Conservation (phyloP, 2,329 filamentous ascomycete genomes). For the Cytospora chrysosperma region DNA sequence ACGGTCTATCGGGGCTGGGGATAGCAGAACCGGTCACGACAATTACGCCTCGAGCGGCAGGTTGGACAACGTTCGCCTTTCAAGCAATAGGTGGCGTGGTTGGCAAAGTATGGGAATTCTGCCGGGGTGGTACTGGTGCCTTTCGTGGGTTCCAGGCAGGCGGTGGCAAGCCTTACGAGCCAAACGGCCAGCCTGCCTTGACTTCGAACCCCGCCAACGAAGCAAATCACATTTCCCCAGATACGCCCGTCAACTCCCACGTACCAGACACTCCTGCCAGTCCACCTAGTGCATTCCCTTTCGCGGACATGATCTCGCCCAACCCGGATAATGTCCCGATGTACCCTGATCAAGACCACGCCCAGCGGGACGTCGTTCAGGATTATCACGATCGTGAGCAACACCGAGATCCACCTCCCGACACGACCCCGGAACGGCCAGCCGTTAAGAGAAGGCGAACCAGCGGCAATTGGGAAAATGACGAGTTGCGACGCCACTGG, state of each 20-base stretch:
- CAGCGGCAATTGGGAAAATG: conserved; percentile 40
- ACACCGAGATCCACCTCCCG: conserved; percentile 32
- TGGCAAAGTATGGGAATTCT: conserved; percentile 83
- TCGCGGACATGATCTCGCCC: not conserved
- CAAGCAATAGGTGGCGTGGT: conserved; percentile 65
- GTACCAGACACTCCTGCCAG: conserved; percentile 8
- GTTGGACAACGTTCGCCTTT: conserved; percentile 61
- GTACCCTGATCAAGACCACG: conserved; percentile 8
- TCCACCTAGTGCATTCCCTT: conserved; percentile 11
- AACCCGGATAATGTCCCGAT: conserved; percentile 9
- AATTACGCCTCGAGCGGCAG: conserved; percentile 32
- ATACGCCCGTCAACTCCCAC: not conserved
- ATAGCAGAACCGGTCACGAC: conserved; percentile 31
- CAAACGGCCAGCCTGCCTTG: conserved; percentile 37
- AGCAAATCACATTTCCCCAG: not conserved
- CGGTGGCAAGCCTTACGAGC: conserved; percentile 69
- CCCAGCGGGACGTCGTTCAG: conserved; percentile 3
- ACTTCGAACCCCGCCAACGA: not conserved
- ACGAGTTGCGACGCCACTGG: conserved; percentile 67
- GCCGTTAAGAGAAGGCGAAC: conserved; percentile 54
- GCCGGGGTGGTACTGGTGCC: conserved; percentile 64
- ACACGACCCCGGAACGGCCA: conserved; percentile 44
- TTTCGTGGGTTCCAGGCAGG: conserved; percentile 88
- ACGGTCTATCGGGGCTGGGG: conserved; percentile 34
- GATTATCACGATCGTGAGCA: not conserved